Conservation (phyloP, 257 asterid species). For the Rehmannia glutinosa region DNA sequence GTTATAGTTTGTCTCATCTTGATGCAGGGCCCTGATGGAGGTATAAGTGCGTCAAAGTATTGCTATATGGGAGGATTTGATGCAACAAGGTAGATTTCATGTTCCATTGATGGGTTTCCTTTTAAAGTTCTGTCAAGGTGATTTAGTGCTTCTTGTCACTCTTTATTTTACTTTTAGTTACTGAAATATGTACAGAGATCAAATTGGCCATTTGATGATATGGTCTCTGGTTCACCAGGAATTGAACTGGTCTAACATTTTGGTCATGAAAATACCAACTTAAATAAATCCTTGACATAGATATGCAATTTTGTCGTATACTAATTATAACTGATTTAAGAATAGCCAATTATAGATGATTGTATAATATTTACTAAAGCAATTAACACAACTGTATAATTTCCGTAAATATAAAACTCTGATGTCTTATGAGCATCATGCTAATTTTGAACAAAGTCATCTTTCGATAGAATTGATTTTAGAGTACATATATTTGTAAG, state of each 20-base stretch:
- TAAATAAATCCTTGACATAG: neutral
- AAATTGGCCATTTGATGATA: neutral
- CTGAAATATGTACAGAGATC: neutral
- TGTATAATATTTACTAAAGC: neutral
- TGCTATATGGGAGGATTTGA: constrained; percentile 96
- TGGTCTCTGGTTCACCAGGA: constrained; percentile 3
- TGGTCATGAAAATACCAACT: neutral
- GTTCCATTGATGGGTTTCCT: no score
- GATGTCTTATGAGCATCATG: no score
- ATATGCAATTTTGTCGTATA: neutral
- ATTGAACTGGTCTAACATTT: neutral
- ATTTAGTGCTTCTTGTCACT: neutral
- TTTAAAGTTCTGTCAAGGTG: neutral
- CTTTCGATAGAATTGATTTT: neutral
- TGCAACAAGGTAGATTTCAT: constrained; percentile 89
- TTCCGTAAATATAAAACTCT: neutral
- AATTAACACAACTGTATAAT: neutral
- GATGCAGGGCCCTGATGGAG: constrained; percentile 93
- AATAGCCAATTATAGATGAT: neutral
- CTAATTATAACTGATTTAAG: neutral
- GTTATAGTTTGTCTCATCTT: neutral
- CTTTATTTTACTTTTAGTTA: neutral
- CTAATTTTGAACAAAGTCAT: constrained; percentile 8
- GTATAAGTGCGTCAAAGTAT: constrained; percentile 84
- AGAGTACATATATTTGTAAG: no score